phyloP scores from a whole-genome alignment of 257 asterid genomes.

The Solanum lycopersicoides region DNA sequence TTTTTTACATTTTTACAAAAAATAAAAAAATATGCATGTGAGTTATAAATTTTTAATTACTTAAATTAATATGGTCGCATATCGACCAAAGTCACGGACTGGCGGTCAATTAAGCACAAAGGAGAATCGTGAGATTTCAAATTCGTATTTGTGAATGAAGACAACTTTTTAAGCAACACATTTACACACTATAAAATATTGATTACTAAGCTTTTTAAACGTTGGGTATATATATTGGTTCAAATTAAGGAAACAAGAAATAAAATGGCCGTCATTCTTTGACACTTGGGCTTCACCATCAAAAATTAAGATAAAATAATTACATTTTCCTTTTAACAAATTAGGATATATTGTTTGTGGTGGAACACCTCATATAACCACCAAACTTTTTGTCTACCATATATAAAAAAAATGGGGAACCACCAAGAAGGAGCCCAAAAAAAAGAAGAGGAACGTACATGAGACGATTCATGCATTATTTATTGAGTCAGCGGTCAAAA shows the following conservation, averaged over 20 bases:
- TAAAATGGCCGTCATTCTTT: not conserved
- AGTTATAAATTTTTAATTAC: not conserved
- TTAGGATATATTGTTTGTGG: not conserved
- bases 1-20: not conserved
- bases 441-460: not conserved
- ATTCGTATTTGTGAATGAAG: not conserved
- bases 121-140: not conserved
- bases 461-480: not conserved
- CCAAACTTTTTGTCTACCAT: not conserved
- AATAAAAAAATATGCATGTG: not conserved
- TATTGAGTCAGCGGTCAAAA: not conserved
- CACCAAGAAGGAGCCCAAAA: not conserved
- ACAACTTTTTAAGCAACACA: not conserved
- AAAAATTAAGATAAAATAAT: not conserved
- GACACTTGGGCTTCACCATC: not conserved
- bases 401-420: not conserved
- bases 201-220: not conserved
- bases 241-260: not conserved
- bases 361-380: not conserved
- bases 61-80: not conserved
- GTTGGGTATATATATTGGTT: not conserved
- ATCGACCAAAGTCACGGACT: not conserved
- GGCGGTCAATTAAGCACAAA: not conserved
- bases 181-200: not conserved
- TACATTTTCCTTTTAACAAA: not conserved